Evolutionary conservation across 352 stramenopile genomes (phyloP).

Genomic region (Phytophthora brassicae): DNA sequence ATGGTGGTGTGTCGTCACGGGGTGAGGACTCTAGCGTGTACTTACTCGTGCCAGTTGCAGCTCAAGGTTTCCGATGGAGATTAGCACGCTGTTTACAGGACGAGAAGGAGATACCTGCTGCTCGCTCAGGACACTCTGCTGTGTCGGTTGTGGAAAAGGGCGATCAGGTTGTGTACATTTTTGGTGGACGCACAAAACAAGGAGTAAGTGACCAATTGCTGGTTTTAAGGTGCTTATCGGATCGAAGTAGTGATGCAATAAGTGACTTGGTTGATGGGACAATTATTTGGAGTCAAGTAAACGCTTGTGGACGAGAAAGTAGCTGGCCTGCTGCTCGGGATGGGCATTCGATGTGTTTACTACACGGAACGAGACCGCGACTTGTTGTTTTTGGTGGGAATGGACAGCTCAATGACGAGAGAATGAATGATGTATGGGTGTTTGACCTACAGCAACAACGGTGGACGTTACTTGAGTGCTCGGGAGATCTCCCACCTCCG

Average conservation of each 20-base stretch:
- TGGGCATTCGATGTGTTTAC: constrained; percentile 58
- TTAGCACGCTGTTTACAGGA: constrained; percentile 21
- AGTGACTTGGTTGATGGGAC: neutral
- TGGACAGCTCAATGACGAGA: constrained; percentile 65
- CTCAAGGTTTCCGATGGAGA: constrained; percentile 31
- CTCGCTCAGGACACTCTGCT: constrained; percentile 56
- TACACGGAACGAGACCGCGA: constrained; percentile 14
- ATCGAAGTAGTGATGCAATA: neutral
- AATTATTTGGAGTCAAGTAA: constrained; percentile 36
- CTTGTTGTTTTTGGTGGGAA: constrained; percentile 73
- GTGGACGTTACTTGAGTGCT: constrained; percentile 48
- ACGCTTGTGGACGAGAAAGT: neutral
- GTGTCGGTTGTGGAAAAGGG: constrained; percentile 25
- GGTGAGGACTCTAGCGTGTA: constrained; percentile 56
- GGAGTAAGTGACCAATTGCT: constrained; percentile 58
- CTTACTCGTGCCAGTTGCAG: constrained; percentile 26
- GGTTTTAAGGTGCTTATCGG: constrained; percentile 20
- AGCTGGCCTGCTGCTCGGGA: constrained; percentile 51
- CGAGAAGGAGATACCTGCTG: constrained; percentile 18
- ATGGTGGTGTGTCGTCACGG: constrained; percentile 59
- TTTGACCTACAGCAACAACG: constrained; percentile 38
- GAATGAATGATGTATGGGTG: constrained; percentile 71
- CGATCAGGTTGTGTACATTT: constrained; percentile 36
- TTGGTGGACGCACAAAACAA: constrained; percentile 65
- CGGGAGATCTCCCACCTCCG: constrained; percentile 43